Conservation (phyloP, 805 yeast species). For the Saturnispora serradocipensis region DNA sequence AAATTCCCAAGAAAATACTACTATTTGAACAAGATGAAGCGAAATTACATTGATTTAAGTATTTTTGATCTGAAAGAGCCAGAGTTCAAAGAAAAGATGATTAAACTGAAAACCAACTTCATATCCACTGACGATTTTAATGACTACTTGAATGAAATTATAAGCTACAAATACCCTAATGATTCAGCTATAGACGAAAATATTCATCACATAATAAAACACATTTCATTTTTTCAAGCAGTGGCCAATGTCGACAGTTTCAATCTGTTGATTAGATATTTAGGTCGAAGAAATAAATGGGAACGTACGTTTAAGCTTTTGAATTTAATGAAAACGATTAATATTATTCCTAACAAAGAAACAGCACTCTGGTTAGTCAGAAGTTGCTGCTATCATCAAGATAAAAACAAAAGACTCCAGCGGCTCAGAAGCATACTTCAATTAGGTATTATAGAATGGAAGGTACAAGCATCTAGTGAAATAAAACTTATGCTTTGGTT, state of each 20-base stretch:
- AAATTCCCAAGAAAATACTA: neutral
- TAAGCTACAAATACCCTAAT: neutral
- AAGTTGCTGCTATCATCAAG: neutral
- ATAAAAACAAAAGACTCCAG: neutral
- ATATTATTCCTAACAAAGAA: neutral
- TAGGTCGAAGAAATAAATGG: constrained; percentile 2
- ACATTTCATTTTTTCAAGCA: neutral
- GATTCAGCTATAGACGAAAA: neutral
- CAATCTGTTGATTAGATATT: constrained; percentile 2
- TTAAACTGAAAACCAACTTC: neutral
- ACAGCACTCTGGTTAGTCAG: constrained; percentile 4
- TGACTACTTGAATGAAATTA: neutral
- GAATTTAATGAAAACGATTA: neutral
- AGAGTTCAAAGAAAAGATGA: neutral
- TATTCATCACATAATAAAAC: neutral
- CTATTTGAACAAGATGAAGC: neutral
- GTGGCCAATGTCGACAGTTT: neutral
- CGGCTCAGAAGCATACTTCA: neutral
- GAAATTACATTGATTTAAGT: neutral
- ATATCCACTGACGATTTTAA: neutral
- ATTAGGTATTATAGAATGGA: constrained; percentile 3
- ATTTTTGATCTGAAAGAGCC: constrained; percentile 1
- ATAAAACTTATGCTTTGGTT: constrained; percentile 7
- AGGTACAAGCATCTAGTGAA: neutral
- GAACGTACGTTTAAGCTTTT: neutral